Evolutionary conservation across 2,329 filamentous ascomycete genomes (phyloP).

Genomic region (Nemania diffusa): DNA sequence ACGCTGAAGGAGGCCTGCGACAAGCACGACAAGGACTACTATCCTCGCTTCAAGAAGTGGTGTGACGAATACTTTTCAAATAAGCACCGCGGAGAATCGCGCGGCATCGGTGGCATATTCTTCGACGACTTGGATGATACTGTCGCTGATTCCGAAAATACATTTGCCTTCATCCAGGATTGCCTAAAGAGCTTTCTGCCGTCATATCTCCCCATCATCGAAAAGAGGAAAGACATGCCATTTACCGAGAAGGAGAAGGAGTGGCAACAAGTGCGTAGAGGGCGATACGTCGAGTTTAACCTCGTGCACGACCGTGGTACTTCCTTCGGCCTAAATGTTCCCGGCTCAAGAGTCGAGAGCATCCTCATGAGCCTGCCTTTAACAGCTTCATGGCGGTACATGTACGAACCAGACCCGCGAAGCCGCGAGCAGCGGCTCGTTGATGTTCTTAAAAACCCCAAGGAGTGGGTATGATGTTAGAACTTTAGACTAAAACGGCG

Average conservation of each 20-base stretch:
- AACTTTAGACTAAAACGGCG: neutral
- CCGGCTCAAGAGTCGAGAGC: slow-evolving; percentile 90
- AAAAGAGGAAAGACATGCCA: slow-evolving; percentile 89
- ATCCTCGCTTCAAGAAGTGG: slow-evolving; percentile 96
- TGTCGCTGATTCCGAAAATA: slow-evolving; percentile 86
- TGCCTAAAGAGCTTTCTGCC: slow-evolving; percentile 89
- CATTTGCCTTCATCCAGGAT: slow-evolving; percentile 89
- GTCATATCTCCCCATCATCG: slow-evolving; percentile 88
- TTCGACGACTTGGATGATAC: slow-evolving; percentile 95
- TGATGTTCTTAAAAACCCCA: slow-evolving; percentile 73
- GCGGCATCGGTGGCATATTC: slow-evolving; percentile 96
- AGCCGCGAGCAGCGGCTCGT: slow-evolving; percentile 83
- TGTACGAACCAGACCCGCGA: slow-evolving; percentile 83
- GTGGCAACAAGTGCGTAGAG: slow-evolving; percentile 94
- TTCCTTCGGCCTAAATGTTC: slow-evolving; percentile 91
- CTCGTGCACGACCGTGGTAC: slow-evolving; percentile 96
- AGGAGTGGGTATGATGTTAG: slow-evolving; percentile 69
- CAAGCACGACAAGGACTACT: slow-evolving; percentile 91
- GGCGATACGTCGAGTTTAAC: slow-evolving; percentile 99
- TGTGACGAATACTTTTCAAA: slow-evolving; percentile 98
- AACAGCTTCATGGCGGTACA: slow-evolving; percentile 95
- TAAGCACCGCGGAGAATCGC: slow-evolving; percentile 86
- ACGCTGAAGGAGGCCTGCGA: slow-evolving; percentile 94
- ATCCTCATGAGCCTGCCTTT: slow-evolving; percentile 97
- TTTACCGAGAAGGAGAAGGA: slow-evolving; percentile 87